Base-by-base conservation (phyloP, 2,329 filamentous ascomycete species). In the Xylaria sp. region DNA sequence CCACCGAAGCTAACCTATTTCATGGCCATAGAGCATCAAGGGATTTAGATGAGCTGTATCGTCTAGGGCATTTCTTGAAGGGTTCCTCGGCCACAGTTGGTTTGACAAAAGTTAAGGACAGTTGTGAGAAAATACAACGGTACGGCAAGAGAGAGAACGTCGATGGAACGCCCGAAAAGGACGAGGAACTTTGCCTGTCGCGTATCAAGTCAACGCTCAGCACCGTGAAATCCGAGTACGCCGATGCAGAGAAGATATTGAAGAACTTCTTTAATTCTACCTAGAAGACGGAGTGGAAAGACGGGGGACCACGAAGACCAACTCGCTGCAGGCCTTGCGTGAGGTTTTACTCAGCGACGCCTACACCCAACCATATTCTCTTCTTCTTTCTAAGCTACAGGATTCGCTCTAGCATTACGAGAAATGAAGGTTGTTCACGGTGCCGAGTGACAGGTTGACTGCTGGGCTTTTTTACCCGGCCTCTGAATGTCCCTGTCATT, bases 101-200 rank as follows among this genome's bases (percentile, higher is more conserved):
- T 55, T 88, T 98, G 65, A 91, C 88, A 76, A 97, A 97, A 81
- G 92, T 99, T 76, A 93, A 94, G 80, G 94, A 98, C 78, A 91
- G 90, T 71, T 99, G 96, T 83, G 94, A 98, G 83, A 94, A 97
- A 85, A 98, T 99, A 77, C 95, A 99, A 82, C 92, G 97, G 78
- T 97, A 91, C 80, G 95, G 95, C 74, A 92, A 92, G 77, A 86
- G 88, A 76, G 93, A 94, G 82, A 94, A 95, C 75, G 88, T 93
- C 69, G 91, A 92, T 52, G 94, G 94, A 51, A 86, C 85, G 6
- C 83, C 85, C 66, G 90, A 93, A 78, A 83, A 84, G 1, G 89
- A 97, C 76, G 85, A 91, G 69, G 84, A 89, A 2, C 83, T 89
- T 58, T 94, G 91, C 76, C 84, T 98, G 44, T 81, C 87, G 70